phyloP scores from a whole-genome alignment of 495 filamentous ascomycete genomes.

The Talaromyces proteolyticus region DNA sequence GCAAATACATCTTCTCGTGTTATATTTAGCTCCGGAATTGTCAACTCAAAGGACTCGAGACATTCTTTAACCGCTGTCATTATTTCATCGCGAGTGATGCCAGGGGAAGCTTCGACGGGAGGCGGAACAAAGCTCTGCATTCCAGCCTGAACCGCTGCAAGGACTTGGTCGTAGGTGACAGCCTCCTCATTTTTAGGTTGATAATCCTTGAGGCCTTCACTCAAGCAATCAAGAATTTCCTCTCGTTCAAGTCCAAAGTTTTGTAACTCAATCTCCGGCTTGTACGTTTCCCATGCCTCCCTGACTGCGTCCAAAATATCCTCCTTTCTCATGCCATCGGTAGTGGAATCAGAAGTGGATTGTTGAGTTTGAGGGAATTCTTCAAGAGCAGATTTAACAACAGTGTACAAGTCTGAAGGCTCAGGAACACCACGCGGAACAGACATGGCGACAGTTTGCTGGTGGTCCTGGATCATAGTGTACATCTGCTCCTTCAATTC shows the following conservation, averaged over 20 bases:
- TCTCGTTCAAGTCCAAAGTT: constrained; percentile 85
- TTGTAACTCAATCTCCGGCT: constrained; percentile 84
- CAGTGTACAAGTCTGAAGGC: constrained; percentile 73
- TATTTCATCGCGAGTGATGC: constrained; percentile 72
- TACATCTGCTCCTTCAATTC: constrained; percentile 80
- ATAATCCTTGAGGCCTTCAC: constrained; percentile 76
- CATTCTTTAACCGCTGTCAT: constrained; percentile 70
- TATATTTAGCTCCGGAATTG: constrained; percentile 30
- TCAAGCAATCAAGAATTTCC: constrained; percentile 77
- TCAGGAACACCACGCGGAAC: constrained; percentile 53
- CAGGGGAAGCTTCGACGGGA: constrained; percentile 56
- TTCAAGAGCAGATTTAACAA: constrained; percentile 69
- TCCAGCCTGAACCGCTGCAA: constrained; percentile 74
- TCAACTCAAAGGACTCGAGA: constrained; percentile 68
- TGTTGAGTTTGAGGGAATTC: constrained; percentile 46
- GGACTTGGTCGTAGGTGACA: constrained; percentile 71
- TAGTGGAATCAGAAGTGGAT: constrained; percentile 22
- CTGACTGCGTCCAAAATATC: constrained; percentile 80
- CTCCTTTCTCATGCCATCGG: constrained; percentile 55
- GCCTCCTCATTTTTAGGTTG: constrained; percentile 50
- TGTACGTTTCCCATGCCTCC: constrained; percentile 86
- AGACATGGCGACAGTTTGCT: constrained; percentile 53
- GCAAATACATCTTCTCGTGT: constrained; percentile 23
- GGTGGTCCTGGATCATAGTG: constrained; percentile 64
- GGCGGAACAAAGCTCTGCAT: constrained; percentile 72